Conservation (phyloP, 2,329 filamentous ascomycete genomes). For the Xylariaceae sp. region DNA sequence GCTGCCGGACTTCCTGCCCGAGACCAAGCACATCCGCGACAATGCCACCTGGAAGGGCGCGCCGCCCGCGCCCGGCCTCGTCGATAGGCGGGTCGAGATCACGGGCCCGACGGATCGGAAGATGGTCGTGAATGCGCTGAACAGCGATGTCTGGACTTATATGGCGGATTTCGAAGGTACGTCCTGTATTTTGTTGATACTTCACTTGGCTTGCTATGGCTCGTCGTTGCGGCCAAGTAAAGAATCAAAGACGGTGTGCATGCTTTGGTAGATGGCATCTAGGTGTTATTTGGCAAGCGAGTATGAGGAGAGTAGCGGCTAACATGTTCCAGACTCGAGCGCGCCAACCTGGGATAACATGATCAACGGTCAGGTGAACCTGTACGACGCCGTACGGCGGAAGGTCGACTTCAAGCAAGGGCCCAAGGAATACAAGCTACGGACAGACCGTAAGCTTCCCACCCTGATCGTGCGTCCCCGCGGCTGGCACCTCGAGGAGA, state of each 20-base stretch:
- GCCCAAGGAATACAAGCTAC: slow-evolving; percentile 94
- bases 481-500: slow-evolving; percentile 98
- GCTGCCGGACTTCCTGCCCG: slow-evolving; percentile 89
- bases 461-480: slow-evolving; percentile 92
- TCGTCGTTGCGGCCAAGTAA: too few species aligned
- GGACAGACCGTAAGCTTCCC: slow-evolving; percentile 77
- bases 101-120: slow-evolving; percentile 96
- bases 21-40: slow-evolving; percentile 93
- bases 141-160: slow-evolving; percentile 95
- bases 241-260: too few species aligned
- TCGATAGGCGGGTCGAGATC: slow-evolving; percentile 94
- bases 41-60: slow-evolving; percentile 92
- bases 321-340: slow-evolving; percentile 65
- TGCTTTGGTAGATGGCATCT: too few species aligned
- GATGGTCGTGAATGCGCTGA: slow-evolving; percentile 98
- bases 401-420: slow-evolving; percentile 97
- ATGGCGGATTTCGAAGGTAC: slow-evolving; percentile 98
- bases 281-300: too few species aligned
- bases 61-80: slow-evolving; percentile 82
- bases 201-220: too few species aligned
- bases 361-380: slow-evolving; percentile 96
- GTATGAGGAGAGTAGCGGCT: background rate
- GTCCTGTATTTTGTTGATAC: slow-evolving; percentile 21
- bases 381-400: slow-evolving; percentile 90
- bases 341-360: slow-evolving; percentile 99